Evolutionary conservation across 768 basidiomycete genomes (phyloP).

Genomic region (Filobasidium wieringae): DNA sequence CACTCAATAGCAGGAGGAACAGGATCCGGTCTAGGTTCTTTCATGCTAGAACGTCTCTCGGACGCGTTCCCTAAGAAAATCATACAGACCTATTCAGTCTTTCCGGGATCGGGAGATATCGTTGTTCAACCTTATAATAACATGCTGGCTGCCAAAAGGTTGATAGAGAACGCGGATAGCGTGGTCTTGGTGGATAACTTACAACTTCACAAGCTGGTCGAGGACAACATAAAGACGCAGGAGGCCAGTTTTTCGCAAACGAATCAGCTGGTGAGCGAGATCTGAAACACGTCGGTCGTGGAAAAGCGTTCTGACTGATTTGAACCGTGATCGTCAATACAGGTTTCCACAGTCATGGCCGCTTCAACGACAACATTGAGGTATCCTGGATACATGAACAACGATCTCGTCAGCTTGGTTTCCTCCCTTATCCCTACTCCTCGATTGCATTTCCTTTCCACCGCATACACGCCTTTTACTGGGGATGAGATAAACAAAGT

Average conservation of each 20-base stretch:
- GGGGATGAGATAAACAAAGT: constrained; percentile 95
- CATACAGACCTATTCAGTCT: constrained; percentile 97
- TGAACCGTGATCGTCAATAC: background rate
- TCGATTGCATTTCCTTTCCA: constrained; percentile 96
- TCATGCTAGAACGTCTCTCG: constrained; percentile 85
- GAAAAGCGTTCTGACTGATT: too few species aligned
- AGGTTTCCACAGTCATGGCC: constrained; percentile 96
- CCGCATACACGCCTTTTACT: constrained; percentile 96
- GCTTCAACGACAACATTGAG: constrained; percentile 92
- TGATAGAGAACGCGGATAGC: constrained; percentile 91
- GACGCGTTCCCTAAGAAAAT: constrained; percentile 98
- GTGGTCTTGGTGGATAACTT: constrained; percentile 97
- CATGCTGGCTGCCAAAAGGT: constrained; percentile 75
- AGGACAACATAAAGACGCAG: constrained; percentile 77
- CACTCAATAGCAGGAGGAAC: constrained; percentile 99
- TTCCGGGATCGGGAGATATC: constrained; percentile 82
- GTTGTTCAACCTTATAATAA: constrained; percentile 99
- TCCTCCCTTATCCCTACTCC: constrained; percentile 95
- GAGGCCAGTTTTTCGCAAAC: constrained; percentile 43
- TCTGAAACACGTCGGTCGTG: too few species aligned
- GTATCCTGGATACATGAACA: constrained; percentile 99
- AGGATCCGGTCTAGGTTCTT: constrained; percentile 96
- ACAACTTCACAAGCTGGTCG: constrained; percentile 80
- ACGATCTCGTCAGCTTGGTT: constrained; percentile 92
- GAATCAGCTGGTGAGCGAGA: constrained; percentile 33